Evolutionary conservation across 2,329 filamentous ascomycete genomes (phyloP), one percentile per base, ranked within the genome.

Genomic region (Fusarium secorum): DNA sequence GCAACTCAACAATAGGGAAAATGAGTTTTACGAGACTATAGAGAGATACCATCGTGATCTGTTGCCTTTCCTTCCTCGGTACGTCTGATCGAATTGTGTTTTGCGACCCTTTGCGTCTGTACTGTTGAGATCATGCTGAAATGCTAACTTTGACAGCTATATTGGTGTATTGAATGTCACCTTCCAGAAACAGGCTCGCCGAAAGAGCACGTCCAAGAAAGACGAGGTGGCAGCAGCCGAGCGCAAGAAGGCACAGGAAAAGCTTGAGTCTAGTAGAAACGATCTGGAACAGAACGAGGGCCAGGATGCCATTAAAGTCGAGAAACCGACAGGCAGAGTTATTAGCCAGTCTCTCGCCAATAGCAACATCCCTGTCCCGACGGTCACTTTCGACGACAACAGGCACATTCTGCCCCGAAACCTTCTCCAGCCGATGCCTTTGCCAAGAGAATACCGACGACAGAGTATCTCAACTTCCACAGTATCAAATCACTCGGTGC

Each of bases 1-100:
- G 82, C 94, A 98, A 82, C 88, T 99, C 77, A 99, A 97, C 81
- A 99, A 97, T 79, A 89, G 95, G 77, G 96, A 99, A 79, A 99
- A 99, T 81, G 94, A 97, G 82, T 99, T 99, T 79, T 99, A 99
- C 81, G 96, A 99, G 82, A 96, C 91, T 59, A 93, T 98, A 76
- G 96, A 99, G 83, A 90, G 89, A 76, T 90, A 93, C 73, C 95
- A 99, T 81, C 93, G 94, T 71, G 92, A 97, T 78, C 86, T 99
- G 76, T 84, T 99, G 65, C 90, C 92, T 44, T 99, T 98, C 79
- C 86, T 99, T 71, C 96, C 96, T 71, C 94, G 95, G 90, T 92
- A 84, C 70, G 84, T 78, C 52, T 58, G 51, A 41, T 60, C 64
- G 36, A 51, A 55, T 32, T 59, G 48, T 53, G 41, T 56, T 67